phyloP scores from a whole-genome alignment of 2,329 filamentous ascomycete genomes.

The Curvularia eragrostidis region DNA sequence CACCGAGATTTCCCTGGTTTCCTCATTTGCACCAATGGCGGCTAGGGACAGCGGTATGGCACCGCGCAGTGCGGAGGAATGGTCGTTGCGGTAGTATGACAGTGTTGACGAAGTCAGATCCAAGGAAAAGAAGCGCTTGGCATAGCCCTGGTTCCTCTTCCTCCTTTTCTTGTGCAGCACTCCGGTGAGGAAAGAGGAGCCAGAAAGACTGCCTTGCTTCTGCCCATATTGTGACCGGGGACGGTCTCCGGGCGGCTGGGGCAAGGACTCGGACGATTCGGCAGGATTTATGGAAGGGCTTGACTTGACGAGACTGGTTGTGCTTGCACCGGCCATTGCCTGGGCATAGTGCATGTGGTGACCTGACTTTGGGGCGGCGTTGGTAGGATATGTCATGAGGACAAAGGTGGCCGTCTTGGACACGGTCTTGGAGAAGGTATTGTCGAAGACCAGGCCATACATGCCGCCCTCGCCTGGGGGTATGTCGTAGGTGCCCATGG shows the following conservation, averaged over 20 bases:
- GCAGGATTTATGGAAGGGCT: slow-evolving; percentile 53
- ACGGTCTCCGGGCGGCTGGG: slow-evolving; percentile 49
- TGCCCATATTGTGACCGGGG: slow-evolving; percentile 48
- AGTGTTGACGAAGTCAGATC: slow-evolving; percentile 94
- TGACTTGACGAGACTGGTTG: slow-evolving; percentile 46
- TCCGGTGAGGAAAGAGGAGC: slow-evolving; percentile 75
- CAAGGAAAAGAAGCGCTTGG: slow-evolving; percentile 91
- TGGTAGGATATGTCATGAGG: slow-evolving; percentile 89
- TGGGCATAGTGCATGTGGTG: slow-evolving; percentile 69
- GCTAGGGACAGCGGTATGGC: slow-evolving; percentile 92
- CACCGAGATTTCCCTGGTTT: slow-evolving; percentile 89
- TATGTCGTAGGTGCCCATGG: slow-evolving; percentile 88
- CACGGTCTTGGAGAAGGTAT: slow-evolving; percentile 91
- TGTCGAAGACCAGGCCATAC: slow-evolving; percentile 97
- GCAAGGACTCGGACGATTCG: slow-evolving; percentile 61
- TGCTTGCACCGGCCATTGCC: slow-evolving; percentile 59
- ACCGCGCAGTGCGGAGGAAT: slow-evolving; percentile 88
- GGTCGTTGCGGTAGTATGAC: slow-evolving; percentile 94
- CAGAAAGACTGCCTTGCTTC: slow-evolving; percentile 27
- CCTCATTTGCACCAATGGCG: slow-evolving; percentile 87
- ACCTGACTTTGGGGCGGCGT: slow-evolving; percentile 75
- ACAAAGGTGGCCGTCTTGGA: slow-evolving; percentile 96
- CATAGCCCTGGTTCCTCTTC: slow-evolving; percentile 93
- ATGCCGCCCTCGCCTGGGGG: slow-evolving; percentile 78
- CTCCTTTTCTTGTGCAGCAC: slow-evolving; percentile 86